phyloP scores from a whole-genome alignment of 768 basidiomycete species.

The Candolleomyces aberdarensis region DNA sequence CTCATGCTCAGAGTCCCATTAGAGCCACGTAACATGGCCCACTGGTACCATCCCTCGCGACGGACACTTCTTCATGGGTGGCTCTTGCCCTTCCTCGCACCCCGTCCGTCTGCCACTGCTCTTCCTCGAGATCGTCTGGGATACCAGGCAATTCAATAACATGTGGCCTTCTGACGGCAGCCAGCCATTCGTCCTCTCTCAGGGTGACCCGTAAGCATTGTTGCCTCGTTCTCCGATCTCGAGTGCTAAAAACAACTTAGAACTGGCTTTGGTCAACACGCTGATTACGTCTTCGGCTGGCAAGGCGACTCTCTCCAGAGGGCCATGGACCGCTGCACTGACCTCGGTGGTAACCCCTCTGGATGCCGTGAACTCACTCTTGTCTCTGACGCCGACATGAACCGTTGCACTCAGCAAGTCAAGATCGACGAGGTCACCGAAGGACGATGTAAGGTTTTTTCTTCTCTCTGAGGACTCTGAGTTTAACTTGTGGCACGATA shows the following conservation, averaged over 20 bases:
- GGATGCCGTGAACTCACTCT: conserved; percentile 5
- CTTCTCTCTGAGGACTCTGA: neutral
- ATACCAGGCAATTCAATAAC: conserved; percentile 5
- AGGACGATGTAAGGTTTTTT: neutral
- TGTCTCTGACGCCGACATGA: conserved; percentile 1
- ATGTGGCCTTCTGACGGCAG: conserved; percentile 1
- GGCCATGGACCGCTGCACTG: conserved; percentile 2
- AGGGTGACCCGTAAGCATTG: conserved; percentile 1
- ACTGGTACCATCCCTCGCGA: conserved; percentile 5
- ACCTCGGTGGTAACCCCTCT: neutral
- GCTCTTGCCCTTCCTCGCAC: conserved; percentile 3
- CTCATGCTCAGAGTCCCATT: neutral
- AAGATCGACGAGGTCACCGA: conserved; percentile 4
- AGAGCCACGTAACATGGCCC: conserved; percentile 7
- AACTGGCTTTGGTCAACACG: neutral
- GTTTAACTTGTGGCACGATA: neutral
- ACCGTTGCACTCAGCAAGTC: conserved; percentile 2
- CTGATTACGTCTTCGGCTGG: conserved; percentile 5
- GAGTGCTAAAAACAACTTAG: neutral
- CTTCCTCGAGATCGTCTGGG: conserved; percentile 9
- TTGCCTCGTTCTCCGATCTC: neutral
- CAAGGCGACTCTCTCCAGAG: conserved; percentile 2
- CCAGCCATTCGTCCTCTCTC: conserved; percentile 5
- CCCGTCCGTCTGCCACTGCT: conserved; percentile 5
- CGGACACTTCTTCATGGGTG: conserved; percentile 6